Conservation (phyloP, 345 rosid species). For the Lepidium aucheri region DNA sequence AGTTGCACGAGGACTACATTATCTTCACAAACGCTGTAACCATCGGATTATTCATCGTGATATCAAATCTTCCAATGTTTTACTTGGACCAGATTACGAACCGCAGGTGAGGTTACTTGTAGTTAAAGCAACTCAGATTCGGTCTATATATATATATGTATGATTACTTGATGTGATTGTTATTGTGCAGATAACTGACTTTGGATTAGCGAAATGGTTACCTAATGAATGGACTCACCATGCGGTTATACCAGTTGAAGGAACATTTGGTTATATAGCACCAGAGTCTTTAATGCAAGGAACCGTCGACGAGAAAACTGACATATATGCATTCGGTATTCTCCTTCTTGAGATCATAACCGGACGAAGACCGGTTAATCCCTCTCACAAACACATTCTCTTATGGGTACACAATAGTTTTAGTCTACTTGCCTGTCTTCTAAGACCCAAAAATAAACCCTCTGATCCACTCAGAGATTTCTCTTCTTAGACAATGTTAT, state of each 20-base stretch:
- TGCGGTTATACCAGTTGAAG: constrained; percentile 82
- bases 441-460: not conserved
- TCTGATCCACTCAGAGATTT: not conserved
- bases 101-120: constrained; percentile 60
- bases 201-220: constrained; percentile 93
- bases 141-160: not conserved
- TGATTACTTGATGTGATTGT: not conserved
- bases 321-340: constrained; percentile 81
- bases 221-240: constrained; percentile 94
- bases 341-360: constrained; percentile 80
- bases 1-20: constrained; percentile 77
- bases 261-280: constrained; percentile 96
- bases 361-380: constrained; percentile 72
- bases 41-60: constrained; percentile 91
- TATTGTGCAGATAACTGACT: constrained; percentile 64
- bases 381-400: constrained; percentile 68
- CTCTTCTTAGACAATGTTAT: not conserved
- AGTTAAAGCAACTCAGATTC: not conserved
- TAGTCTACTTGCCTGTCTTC: not conserved
- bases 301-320: constrained; percentile 87
- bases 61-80: constrained; percentile 86
- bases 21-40: constrained; percentile 81
- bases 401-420: constrained; percentile 49
- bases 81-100: constrained; percentile 79
- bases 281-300: constrained; percentile 97